phyloP scores from a whole-genome alignment of 768 basidiomycete species.

The Lactarius sp. region DNA sequence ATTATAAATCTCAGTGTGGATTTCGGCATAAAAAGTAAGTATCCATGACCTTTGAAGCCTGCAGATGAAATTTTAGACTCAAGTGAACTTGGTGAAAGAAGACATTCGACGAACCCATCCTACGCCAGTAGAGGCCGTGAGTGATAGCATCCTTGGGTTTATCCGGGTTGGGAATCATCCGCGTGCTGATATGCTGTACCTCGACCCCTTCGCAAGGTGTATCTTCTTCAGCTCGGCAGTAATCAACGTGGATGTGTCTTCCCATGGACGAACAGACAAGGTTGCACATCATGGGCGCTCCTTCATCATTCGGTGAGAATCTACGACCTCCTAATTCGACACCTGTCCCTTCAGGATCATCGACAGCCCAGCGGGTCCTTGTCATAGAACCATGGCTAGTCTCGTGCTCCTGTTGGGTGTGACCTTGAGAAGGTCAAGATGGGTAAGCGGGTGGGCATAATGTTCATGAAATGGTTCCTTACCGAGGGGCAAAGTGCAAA shows the following conservation, averaged over 20 bases:
- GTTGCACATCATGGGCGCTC: constrained; percentile 61
- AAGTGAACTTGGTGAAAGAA: not conserved
- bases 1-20: not conserved
- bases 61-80: not conserved
- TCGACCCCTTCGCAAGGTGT: constrained; percentile 41
- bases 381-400: constrained; percentile 64
- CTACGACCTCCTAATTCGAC: constrained; percentile 53
- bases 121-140: constrained; percentile 52
- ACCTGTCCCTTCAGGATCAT: constrained; percentile 44
- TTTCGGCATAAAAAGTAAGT: not conserved
- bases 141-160: constrained; percentile 50
- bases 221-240: constrained; percentile 42
- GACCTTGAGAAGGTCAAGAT: constrained; percentile 38
- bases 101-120: constrained; percentile 42
- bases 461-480: constrained; percentile 1
- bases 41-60: constrained; percentile 49
- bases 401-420: constrained; percentile 56
- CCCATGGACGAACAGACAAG: constrained; percentile 52
- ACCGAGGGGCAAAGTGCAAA: constrained; percentile 55
- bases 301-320: constrained; percentile 50
- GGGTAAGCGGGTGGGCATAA: not conserved
- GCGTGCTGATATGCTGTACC: constrained; percentile 41
- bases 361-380: constrained; percentile 50
- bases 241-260: constrained; percentile 53
- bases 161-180: constrained; percentile 43